These are phyloP conservation scores for Vitrella brassicaformis DNA, from an alignment of 73 alveolate species.

Conservation along the genomic window DNA sequence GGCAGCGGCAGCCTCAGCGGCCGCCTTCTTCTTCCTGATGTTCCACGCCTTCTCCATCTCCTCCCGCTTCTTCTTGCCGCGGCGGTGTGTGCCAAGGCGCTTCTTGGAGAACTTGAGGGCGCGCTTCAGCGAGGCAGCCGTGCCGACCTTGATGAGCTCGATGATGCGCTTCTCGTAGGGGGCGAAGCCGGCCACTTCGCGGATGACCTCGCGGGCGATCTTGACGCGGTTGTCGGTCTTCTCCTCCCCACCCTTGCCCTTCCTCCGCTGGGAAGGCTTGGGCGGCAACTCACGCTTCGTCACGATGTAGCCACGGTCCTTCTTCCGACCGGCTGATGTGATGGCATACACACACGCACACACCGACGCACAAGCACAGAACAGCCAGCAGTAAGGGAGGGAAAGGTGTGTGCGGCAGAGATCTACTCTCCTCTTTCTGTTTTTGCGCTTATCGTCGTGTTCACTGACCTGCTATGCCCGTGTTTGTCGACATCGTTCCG, in stretches of 20 bases:
- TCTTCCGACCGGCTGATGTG: slow-evolving; percentile 46
- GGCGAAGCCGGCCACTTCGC: slow-evolving; percentile 72
- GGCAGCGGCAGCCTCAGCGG: no score
- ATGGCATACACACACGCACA: background rate
- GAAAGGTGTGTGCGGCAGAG: no score
- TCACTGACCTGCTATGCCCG: no score
- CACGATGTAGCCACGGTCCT: slow-evolving; percentile 62
- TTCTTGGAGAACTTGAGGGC: slow-evolving; percentile 75
- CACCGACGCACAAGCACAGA: no score
- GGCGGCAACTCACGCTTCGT: slow-evolving; percentile 39
- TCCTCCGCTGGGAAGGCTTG: slow-evolving; percentile 47
- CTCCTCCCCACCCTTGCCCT: slow-evolving; percentile 51
- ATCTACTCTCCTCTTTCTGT: no score
- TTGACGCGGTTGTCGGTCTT: slow-evolving; percentile 50
- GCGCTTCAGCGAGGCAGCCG: slow-evolving; percentile 63
- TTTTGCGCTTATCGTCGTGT: no score
- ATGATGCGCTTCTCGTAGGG: slow-evolving; percentile 75
- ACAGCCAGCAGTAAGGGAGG: no score
- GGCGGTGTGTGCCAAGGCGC: slow-evolving; percentile 75
- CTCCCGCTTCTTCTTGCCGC: slow-evolving; percentile 74
- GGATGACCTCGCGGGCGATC: slow-evolving; percentile 58
- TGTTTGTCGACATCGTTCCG: no score
- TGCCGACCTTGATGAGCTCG: slow-evolving; percentile 67
- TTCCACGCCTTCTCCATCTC: slow-evolving; percentile 43
- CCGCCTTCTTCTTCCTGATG: background rate